These are phyloP conservation scores for Acacia melanoxylon DNA, from an alignment of 306 rosid genomes.

Conservation along the genomic window DNA sequence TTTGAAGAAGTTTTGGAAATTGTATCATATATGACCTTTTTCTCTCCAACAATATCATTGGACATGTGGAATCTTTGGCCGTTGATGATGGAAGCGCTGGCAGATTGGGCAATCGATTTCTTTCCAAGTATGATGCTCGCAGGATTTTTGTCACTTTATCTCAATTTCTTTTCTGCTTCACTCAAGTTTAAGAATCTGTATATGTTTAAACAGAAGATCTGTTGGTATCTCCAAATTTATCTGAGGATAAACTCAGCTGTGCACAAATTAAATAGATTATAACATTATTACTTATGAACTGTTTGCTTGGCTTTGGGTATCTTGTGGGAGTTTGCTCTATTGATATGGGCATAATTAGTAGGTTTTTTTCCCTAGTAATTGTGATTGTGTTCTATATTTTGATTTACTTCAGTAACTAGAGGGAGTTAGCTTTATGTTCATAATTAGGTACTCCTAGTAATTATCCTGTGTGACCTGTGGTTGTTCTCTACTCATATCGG, in stretches of 20 bases:
- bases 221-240: constrained; percentile 6
- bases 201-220: background rate
- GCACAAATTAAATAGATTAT: background rate
- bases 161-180: constrained; percentile 6
- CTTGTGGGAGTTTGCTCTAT: background rate
- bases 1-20: constrained; percentile 98
- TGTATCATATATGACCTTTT: constrained; percentile 92
- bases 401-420: no score
- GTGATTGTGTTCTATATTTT: no score
- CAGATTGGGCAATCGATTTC: constrained; percentile 93
- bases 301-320: background rate
- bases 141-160: background rate
- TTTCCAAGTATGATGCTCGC: constrained; percentile 64
- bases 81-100: constrained; percentile 93
- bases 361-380: background rate
- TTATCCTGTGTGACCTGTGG: background rate
- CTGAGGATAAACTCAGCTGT: background rate
- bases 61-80: constrained; percentile 99
- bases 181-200: background rate
- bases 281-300: constrained; percentile 7
- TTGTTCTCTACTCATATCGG: background rate
- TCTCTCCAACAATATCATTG: constrained; percentile 85
- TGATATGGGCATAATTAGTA: background rate
- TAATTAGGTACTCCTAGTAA: background rate
- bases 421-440: background rate